A percentile compares a stretch with the other conserved stretches of the same genome.
These are phyloP conservation scores for Apiospora koreana DNA, from an alignment of 2,329 filamentous ascomycete species.

Conservation along the genomic window DNA sequence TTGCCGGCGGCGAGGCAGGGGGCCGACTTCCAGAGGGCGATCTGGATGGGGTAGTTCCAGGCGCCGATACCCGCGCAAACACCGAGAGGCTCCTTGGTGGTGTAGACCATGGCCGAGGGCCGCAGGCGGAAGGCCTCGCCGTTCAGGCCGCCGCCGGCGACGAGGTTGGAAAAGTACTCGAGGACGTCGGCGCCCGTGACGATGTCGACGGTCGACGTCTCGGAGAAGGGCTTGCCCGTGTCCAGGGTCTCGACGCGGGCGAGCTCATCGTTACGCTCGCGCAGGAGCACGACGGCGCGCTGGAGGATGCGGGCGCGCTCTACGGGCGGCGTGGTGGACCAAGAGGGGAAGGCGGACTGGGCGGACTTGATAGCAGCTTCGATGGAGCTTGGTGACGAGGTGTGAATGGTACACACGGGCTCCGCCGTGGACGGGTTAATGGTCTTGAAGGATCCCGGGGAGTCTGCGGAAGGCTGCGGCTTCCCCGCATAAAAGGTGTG, in stretches of 20 bases:
- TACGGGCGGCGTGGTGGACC: constrained; percentile 75
- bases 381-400: constrained; percentile 66
- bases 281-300: constrained; percentile 72
- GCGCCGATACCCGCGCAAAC: constrained; percentile 87
- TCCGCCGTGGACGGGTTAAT: constrained; percentile 73
- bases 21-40: constrained; percentile 86
- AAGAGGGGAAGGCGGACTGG: constrained; percentile 69
- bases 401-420: constrained; percentile 70
- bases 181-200: constrained; percentile 82
- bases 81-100: constrained; percentile 77
- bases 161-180: constrained; percentile 81
- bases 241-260: constrained; percentile 80
- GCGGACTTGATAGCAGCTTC: constrained; percentile 74
- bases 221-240: constrained; percentile 82
- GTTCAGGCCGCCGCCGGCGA: constrained; percentile 76
- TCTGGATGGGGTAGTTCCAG: constrained; percentile 92
- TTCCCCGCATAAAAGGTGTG: constrained; percentile 78
- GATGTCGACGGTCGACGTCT: constrained; percentile 83
- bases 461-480: constrained; percentile 59
- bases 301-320: constrained; percentile 78
- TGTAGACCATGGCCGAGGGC: constrained; percentile 79
- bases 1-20: constrained; percentile 85
- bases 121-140: constrained; percentile 77
- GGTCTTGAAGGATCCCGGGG: constrained; percentile 66
- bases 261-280: constrained; percentile 76